Evolutionary conservation across 257 asterid genomes (phyloP).

Genomic region (Gentiana dahurica): DNA sequence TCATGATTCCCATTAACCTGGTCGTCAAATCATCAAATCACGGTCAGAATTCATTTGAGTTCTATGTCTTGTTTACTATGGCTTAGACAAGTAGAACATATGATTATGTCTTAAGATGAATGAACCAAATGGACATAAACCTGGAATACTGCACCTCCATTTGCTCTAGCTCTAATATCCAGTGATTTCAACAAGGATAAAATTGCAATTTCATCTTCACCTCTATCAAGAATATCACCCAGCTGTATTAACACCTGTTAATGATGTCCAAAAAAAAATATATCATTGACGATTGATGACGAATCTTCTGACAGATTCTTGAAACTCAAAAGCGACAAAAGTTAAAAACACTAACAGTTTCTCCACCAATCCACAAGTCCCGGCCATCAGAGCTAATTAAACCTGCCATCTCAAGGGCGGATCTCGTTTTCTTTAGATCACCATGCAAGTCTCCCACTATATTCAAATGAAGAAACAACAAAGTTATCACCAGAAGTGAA

Average conservation of each 20-base stretch:
- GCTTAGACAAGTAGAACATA: background rate
- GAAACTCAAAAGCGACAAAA: background rate
- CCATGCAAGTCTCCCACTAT: slow-evolving; percentile 97
- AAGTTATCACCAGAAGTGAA: background rate
- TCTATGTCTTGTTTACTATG: background rate
- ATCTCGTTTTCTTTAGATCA: slow-evolving; percentile 80
- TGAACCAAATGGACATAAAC: slow-evolving; percentile 19
- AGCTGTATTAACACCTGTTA: slow-evolving; percentile 77
- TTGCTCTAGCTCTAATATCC: slow-evolving; percentile 75
- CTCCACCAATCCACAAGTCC: slow-evolving; percentile 83
- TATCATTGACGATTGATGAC: background rate
- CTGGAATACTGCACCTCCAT: slow-evolving; percentile 98
- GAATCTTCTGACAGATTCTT: background rate
- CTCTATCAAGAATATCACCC: slow-evolving; percentile 94
- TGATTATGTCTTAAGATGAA: no score
- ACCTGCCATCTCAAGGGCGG: slow-evolving; percentile 89
- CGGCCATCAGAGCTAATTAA: slow-evolving; percentile 72
- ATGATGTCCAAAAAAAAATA: background rate
- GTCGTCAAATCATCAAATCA: slow-evolving; percentile 3
- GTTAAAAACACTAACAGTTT: slow-evolving; percentile 44
- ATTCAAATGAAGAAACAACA: background rate
- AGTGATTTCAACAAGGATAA: slow-evolving; percentile 71
- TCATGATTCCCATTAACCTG: slow-evolving; percentile 97
- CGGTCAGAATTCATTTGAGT: background rate
- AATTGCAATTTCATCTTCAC: slow-evolving; percentile 93